Base-by-base conservation (phyloP, 2,329 filamentous ascomycete genomes). In the Clarireedia homoeocarpa region DNA sequence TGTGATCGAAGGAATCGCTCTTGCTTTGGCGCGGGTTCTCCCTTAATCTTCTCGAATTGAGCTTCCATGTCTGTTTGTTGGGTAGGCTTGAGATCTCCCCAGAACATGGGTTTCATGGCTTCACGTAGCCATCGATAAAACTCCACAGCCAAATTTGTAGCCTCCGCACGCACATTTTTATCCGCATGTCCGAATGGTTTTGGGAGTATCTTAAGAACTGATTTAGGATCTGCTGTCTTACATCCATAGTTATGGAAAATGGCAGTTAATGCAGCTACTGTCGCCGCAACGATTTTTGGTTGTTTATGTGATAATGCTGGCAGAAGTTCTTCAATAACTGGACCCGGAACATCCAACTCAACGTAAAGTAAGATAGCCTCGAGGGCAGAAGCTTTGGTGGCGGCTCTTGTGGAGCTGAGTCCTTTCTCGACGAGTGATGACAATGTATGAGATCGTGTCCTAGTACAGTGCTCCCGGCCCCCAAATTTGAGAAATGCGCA, bases 41-140 rank as follows among this genome's bases (percentile, higher is more conserved):
- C 81, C 70, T 96, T 96, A 68, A 96, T 82, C 65, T 89, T 91
- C 66, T 97, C 94, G 61, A 99, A 99, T 50, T 95, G 81, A 40
- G 91, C 88, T 68, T 99, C 95, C 56, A 99, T 75, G 68, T 99
- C 95, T 59, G 86, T 84, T 71, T 99, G 94, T 69, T 99, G 94
- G 0, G 95, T 92, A 0, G 92, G 88, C 71, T 99, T 99, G 59
- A 99, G 73, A 58, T 99, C 94, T 46, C 81, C 84, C 91, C 94
- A 99, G 71, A 99, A 97, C 72, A 97, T 86, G 39, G 92, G 90
- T 71, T 99, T 99, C 85, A 99, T 96, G 10, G 92, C 92, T 62
- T 99, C 94, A 63, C 92, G 88, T 36, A 99, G 78, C 94, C 95
- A 99, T 72, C 94, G 80, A 72, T 99, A 99, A 57, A 99, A 82